Conservation (phyloP, 768 basidiomycete species). For the Trametes elegans region DNA sequence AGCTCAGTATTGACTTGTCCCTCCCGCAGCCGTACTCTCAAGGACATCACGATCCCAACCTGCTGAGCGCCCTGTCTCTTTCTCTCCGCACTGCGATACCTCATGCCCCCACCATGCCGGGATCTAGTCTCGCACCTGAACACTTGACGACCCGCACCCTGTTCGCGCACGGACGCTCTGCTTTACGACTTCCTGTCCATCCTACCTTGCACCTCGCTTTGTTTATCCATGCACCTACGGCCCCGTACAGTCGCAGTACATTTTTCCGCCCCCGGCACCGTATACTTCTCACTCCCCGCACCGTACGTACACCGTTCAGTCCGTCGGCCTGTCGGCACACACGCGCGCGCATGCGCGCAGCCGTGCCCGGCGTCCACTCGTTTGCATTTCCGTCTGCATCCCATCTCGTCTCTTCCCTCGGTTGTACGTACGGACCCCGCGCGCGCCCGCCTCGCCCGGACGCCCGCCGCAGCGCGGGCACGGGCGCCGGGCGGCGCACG, state of each 20-base stretch:
- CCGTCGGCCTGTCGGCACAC: no score
- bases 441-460: no score
- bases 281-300: neutral
- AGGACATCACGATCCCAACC: conserved; percentile 63
- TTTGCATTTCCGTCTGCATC: neutral
- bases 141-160: neutral
- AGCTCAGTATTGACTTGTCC: conserved; percentile 20
- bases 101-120: neutral
- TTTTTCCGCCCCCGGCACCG: neutral
- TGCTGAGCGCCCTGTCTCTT: conserved; percentile 36
- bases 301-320: no score
- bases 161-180: conserved; percentile 11
- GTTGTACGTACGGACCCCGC: no score
- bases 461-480: no score
- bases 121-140: neutral
- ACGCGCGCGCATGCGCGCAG: neutral
- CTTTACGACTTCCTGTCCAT: conserved; percentile 1
- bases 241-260: neutral
- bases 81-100: conserved; percentile 1
- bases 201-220: neutral
- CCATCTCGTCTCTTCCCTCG: neutral
- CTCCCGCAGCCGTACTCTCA: conserved; percentile 58
- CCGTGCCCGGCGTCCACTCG: conserved; percentile 1
- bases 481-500: no score
- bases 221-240: neutral